Evolutionary conservation across 148 eudicot species (phyloP).

Genomic region (Silene latifolia): DNA sequence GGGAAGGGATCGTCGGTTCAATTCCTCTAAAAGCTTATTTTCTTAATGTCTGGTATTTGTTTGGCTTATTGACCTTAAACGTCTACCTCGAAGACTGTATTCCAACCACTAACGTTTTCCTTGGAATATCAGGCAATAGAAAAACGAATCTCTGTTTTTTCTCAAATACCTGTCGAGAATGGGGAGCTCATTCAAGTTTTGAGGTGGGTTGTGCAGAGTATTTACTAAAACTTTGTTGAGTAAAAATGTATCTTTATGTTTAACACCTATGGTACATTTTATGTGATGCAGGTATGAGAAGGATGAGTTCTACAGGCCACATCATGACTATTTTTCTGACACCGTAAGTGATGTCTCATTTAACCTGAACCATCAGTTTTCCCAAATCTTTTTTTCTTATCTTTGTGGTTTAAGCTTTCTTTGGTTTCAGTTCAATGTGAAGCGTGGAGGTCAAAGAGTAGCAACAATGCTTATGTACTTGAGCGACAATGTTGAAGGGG

Average conservation of each 20-base stretch:
- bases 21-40: neutral
- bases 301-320: constrained; percentile 79
- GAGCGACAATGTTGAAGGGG: constrained; percentile 89
- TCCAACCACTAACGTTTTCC: constrained; percentile 1
- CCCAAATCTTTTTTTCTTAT: neutral
- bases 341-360: constrained; percentile 41
- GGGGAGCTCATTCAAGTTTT: constrained; percentile 96
- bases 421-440: constrained; percentile 69
- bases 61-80: neutral
- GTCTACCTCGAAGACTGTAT: neutral
- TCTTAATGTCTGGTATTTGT: neutral
- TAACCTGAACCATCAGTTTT: neutral
- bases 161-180: constrained; percentile 88
- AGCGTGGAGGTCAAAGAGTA: constrained; percentile 95
- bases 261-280: constrained; percentile 34
- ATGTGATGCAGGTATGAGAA: constrained; percentile 83
- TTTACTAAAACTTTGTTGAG: constrained; percentile 8
- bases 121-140: constrained; percentile 67
- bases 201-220: constrained; percentile 39
- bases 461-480: constrained; percentile 96
- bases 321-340: constrained; percentile 92
- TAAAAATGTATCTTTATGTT: constrained; percentile 21
- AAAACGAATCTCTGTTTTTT: constrained; percentile 84
- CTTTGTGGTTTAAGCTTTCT: constrained; percentile 1
- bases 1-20: too few species aligned